These are phyloP conservation scores for Sugiyamaella xylanicola DNA, from an alignment of 1,139 yeast genomes.

Conservation along the genomic window DNA sequence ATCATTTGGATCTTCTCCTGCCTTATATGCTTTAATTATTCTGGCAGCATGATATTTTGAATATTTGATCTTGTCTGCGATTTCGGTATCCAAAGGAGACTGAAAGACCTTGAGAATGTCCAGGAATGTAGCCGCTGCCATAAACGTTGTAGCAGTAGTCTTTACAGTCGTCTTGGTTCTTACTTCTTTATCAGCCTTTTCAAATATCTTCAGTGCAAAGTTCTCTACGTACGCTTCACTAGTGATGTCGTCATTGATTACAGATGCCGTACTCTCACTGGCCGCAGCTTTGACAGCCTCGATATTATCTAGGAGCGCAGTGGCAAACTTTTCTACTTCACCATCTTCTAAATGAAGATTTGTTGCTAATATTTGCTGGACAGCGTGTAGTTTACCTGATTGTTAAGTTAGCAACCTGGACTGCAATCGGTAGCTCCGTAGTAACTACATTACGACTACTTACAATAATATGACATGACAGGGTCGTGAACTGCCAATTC, in stretches of 20 bases:
- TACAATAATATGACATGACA: constrained; percentile 59
- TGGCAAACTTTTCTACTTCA: constrained; percentile 60
- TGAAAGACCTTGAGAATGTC: constrained; percentile 49
- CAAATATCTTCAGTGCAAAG: constrained; percentile 65
- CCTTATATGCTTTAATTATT: constrained; percentile 50
- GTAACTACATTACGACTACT: too few species aligned
- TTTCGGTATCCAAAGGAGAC: constrained; percentile 34
- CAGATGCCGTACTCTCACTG: constrained; percentile 31
- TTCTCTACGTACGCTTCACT: constrained; percentile 60
- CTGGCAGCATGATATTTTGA: constrained; percentile 62
- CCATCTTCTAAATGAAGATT: constrained; percentile 57
- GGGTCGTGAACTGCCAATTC: constrained; percentile 56
- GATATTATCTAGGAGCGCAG: constrained; percentile 61
- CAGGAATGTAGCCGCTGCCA: constrained; percentile 54
- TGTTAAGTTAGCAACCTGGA: neutral
- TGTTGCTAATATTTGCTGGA: constrained; percentile 62
- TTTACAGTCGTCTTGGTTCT: constrained; percentile 43
- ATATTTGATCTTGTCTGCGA: constrained; percentile 51
- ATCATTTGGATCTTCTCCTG: constrained; percentile 58
- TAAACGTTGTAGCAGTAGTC: constrained; percentile 50
- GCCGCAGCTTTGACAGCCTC: constrained; percentile 51
- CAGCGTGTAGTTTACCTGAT: constrained; percentile 49
- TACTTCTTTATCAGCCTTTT: constrained; percentile 52
- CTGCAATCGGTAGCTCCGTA: too few species aligned
- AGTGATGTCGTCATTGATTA: constrained; percentile 58